Percentiles rank a stretch among this genome's conserved stretches.
Conservation (phyloP, 1,284 basidiomycete genomes). For the Neonothopanus nambi region DNA sequence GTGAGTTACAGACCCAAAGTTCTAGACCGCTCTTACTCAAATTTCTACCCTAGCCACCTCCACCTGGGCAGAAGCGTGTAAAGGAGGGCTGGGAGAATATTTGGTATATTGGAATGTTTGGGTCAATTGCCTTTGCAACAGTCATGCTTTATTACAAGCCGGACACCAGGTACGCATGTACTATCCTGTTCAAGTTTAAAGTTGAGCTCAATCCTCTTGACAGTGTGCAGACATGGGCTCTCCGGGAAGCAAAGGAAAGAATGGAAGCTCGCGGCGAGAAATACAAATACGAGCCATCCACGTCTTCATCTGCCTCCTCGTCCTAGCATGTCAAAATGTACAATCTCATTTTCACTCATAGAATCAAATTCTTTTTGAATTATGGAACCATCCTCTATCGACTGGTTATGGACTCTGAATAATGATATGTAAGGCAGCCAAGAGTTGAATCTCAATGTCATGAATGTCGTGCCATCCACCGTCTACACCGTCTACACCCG, state of each 20-base stretch:
- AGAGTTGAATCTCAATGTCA: no score
- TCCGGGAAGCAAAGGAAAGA: conserved; percentile 83
- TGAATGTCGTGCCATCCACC: no score
- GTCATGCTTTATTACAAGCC: conserved; percentile 93
- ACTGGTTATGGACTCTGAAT: neutral
- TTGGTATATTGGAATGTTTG: conserved; percentile 92
- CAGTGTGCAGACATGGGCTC: conserved; percentile 89
- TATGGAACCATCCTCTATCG: neutral
- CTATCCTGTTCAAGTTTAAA: neutral
- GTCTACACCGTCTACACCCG: no score
- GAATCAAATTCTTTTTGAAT: neutral
- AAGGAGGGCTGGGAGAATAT: conserved; percentile 88
- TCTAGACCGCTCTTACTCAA: conserved; percentile 9
- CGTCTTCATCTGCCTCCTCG: conserved; percentile 9
- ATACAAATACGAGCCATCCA: conserved; percentile 70
- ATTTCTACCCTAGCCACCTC: conserved; percentile 54
- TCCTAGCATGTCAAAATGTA: neutral
- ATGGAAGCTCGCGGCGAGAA: conserved; percentile 90
- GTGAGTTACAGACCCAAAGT: conserved; percentile 43
- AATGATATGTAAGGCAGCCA: no score
- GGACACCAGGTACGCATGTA: conserved; percentile 79
- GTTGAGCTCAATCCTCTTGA: conserved; percentile 5
- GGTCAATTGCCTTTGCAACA: conserved; percentile 76
- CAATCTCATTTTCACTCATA: neutral
- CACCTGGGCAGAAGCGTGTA: conserved; percentile 80